Conservation (phyloP, 225 moss, liverwort and hornwort genomes). For the Marchantia polymorpha region DNA sequence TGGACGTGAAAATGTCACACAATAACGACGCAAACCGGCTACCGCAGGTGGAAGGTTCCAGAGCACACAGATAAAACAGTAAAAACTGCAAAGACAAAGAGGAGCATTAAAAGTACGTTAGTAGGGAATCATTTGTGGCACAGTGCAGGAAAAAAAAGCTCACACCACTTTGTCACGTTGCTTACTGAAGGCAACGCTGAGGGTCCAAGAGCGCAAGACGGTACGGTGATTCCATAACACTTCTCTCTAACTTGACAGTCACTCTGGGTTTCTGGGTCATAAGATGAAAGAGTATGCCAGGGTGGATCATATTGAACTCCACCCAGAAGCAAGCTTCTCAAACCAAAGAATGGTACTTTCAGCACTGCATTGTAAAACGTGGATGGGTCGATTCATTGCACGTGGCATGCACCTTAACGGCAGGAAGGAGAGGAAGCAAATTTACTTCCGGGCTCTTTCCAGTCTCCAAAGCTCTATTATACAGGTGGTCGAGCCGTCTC, state of each 20-base stretch:
- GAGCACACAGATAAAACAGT: constrained; percentile 85
- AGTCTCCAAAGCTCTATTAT: constrained; percentile 26
- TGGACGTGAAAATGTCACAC: constrained; percentile 79
- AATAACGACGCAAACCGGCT: constrained; percentile 65
- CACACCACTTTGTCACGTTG: too few species aligned
- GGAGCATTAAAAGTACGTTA: too few species aligned
- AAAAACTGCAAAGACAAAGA: constrained; percentile 53
- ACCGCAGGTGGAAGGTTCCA: constrained; percentile 74
- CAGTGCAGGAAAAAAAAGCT: too few species aligned
- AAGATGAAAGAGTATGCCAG: neutral
- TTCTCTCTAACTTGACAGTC: neutral
- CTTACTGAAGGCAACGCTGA: neutral
- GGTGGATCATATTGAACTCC: neutral
- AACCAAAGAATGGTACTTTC: constrained; percentile 13
- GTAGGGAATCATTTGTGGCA: too few species aligned
- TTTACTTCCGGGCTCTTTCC: constrained; percentile 21
- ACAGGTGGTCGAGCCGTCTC: constrained; percentile 28
- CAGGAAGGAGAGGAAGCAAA: constrained; percentile 15
- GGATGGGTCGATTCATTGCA: constrained; percentile 11
- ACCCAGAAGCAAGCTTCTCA: neutral
- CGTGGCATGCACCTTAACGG: constrained; percentile 17
- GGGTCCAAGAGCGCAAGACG: neutral
- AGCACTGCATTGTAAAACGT: constrained; percentile 5
- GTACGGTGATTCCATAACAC: neutral
- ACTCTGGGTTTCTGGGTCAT: neutral